Evolutionary conservation across 345 rosid genomes (phyloP), one percentile per base, ranked within the genome.

Genomic region (Laguncularia racemosa): DNA sequence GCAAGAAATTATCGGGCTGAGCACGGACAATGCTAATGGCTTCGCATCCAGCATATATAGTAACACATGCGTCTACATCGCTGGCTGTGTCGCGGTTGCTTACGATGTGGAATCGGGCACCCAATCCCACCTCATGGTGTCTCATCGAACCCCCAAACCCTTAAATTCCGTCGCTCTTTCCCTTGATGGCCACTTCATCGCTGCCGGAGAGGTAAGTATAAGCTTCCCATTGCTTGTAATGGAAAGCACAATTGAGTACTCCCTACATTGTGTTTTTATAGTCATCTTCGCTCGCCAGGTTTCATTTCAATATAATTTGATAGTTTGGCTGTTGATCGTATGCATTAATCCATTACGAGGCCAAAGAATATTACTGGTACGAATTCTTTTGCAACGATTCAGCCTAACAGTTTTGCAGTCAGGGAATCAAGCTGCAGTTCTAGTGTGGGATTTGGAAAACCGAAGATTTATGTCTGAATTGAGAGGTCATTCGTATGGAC

Each of bases 21-120:
- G 89, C 14, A 66, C 80, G 14, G 82, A 71, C 67, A 82, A 77
- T 18, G 73, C 81, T 52, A 89, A 77, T 16, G 97, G 91, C 48
- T 66, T 89, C 64, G 84, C 91, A 7, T 81, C 88, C 1, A 78
- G 47, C 53, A 55, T 71, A 8, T 71, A 68, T 13, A 73, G 70
- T 14, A 46, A 77, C 7, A 76, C 58, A 28, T 84, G 83, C 52
- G 87, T 69, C 49, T 89, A 89, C 64, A 63, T 82, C 43, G 97
- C 95, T 0, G 97, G 95, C 38, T 89, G 95, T 28, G 95, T 81
- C 45, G 87, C 70, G 71, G 95, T 86, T 64, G 72, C 78, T 56
- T 82, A 77, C 53, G 58, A 86, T 59, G 88, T 73, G 14, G 78
- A 71, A 53, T 71, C 81, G 0, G 73, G 69, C 33, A 63, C 69